Conservation (phyloP, 202 grass and related monocot species). For the Musa balbisiana region DNA sequence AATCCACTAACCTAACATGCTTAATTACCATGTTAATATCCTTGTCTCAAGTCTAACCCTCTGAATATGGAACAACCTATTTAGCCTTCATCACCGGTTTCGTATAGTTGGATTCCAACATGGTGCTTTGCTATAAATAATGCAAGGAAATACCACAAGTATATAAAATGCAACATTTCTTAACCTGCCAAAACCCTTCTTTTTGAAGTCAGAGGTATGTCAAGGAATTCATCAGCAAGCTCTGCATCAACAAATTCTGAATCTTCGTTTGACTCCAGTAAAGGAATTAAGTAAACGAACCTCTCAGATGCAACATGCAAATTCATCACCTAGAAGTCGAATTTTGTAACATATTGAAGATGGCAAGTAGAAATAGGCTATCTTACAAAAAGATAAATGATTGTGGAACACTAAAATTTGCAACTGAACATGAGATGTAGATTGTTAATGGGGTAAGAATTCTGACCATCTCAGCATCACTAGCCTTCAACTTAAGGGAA, state of each 20-base stretch:
- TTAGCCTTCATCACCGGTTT: too few species aligned
- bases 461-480: constrained; percentile 63
- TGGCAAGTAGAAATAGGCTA: background rate
- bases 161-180: constrained; percentile 9
- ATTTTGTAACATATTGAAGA: constrained; percentile 7
- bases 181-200: constrained; percentile 81
- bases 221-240: constrained; percentile 72
- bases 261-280: constrained; percentile 49
- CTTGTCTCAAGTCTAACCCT: too few species aligned
- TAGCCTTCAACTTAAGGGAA: constrained; percentile 84
- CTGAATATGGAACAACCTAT: too few species aligned
- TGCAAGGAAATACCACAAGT: constrained; percentile 4
- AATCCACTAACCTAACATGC: too few species aligned
- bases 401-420: constrained; percentile 3
- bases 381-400: background rate
- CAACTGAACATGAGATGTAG: background rate
- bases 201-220: constrained; percentile 49
- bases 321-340: constrained; percentile 43
- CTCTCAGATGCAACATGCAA: constrained; percentile 67
- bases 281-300: constrained; percentile 49
- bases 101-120: too few species aligned
- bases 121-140: too few species aligned
- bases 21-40: too few species aligned
- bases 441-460: constrained; percentile 22
- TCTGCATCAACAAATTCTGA: constrained; percentile 46